Conservation (phyloP, 2,329 filamentous ascomycete genomes). For the Monosporascus ibericus region DNA sequence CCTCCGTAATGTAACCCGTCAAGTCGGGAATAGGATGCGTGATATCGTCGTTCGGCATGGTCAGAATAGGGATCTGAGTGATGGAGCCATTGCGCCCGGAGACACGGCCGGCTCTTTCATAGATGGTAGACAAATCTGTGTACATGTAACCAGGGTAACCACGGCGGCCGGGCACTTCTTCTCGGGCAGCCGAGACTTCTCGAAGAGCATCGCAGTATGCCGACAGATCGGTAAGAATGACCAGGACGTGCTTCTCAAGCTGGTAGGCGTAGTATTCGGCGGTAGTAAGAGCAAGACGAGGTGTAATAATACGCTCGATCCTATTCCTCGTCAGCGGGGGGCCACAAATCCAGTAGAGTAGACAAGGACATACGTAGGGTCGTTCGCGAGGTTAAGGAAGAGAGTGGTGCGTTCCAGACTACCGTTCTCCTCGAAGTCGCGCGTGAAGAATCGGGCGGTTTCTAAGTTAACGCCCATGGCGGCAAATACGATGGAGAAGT, state of each 20-base stretch:
- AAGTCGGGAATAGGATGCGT: constrained; percentile 98
- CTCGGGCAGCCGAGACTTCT: constrained; percentile 94
- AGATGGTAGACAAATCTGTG: constrained; percentile 99
- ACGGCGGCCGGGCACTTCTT: constrained; percentile 98
- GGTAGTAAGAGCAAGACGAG: constrained; percentile 93
- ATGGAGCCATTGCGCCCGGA: constrained; percentile 96
- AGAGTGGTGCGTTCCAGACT: constrained; percentile 95
- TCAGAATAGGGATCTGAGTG: constrained; percentile 97
- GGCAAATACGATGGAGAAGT: constrained; percentile 99
- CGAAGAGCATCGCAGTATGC: constrained; percentile 98
- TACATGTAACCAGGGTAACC: constrained; percentile 99
- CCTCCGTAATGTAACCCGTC: constrained; percentile 98
- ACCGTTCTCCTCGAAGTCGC: constrained; percentile 98
- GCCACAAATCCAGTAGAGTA: neutral
- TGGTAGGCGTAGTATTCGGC: constrained; percentile 99
- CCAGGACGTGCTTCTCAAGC: constrained; percentile 98
- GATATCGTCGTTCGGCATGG: constrained; percentile 99
- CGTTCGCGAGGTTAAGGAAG: constrained; percentile 98
- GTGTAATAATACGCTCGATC: constrained; percentile 99
- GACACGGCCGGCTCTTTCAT: constrained; percentile 97
- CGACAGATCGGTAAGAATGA: constrained; percentile 96
- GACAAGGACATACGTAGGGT: constrained; percentile 71
- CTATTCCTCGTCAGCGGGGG: constrained; percentile 36
- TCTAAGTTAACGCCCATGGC: constrained; percentile 99
- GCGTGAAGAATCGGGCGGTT: constrained; percentile 95